Evolutionary conservation across 139 green algal genomes (phyloP), one percentile per base, ranked within the genome.

Genomic region (Tetraselmis chui): DNA sequence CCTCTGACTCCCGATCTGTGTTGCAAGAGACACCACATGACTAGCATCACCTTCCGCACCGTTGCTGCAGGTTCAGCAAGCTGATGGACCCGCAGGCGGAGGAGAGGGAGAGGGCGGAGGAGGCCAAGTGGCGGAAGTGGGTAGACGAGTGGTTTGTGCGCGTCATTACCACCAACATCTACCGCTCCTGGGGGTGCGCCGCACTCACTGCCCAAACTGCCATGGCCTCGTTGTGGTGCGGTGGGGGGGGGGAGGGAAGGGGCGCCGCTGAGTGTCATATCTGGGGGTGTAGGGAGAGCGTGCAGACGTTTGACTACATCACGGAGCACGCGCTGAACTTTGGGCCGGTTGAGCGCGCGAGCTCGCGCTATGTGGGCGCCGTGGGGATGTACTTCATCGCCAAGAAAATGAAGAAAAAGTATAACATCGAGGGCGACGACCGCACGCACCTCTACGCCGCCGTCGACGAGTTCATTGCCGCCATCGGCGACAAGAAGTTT

Each of bases 131-230:
- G 95, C 87, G 91, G 27, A 86, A 91, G 26, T 99, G 96, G 96
- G 96, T 98, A 81, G 95, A 99, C 79, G 92, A 95, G 1, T 87
- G 92, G 76, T 88, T 99, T 59, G 96, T 99, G 30, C 84, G 83
- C 24, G 82, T 92, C 32, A 86, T 99, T 28, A 99, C 97, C 24
- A 91, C 95, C 67, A 99, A 99, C 91, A 98, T 99, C 84, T 99
- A 99, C 89, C 91, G 95, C 84, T 97, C 87, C 75, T 93, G 89
- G 85, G 85, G 89, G 85, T 89, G 88, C 94, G n/a, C n/a, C n/a
- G n/a, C n/a, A n/a, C 22, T 67, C 11, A 5, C 45, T 18, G 45
- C 45, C 45, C 45, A 67, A 18, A 18, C 45, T 67, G 45, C 5
- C 5, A 5, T 18, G 11, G 11, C 45, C 45, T 67, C 45, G 11